Conservation (phyloP, 1,139 yeast genomes). For the Candida neerlandica region DNA sequence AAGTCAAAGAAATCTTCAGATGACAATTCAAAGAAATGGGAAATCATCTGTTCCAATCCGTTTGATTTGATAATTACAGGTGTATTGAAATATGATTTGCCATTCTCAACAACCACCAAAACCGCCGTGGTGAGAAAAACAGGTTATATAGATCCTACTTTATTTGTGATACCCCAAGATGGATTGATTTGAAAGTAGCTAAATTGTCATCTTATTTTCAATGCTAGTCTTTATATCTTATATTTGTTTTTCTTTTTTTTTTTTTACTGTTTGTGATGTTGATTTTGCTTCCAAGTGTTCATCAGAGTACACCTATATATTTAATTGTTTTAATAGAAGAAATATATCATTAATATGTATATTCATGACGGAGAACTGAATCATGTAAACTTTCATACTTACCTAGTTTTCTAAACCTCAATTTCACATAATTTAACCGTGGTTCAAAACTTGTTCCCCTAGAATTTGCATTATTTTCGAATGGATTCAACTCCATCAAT, state of each 20-base stretch:
- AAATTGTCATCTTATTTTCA: not conserved
- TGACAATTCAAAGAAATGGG: conserved; percentile 69
- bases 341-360: conserved; percentile 1
- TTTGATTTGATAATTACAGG: conserved; percentile 88
- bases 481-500: conserved; percentile 52
- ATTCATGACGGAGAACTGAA: not conserved
- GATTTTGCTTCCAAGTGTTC: not conserved
- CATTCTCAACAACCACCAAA: conserved; percentile 57
- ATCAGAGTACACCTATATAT: not conserved
- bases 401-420: conserved; percentile 24
- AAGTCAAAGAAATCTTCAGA: conserved; percentile 19
- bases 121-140: conserved; percentile 67
- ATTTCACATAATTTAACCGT: conserved; percentile 37
- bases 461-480: conserved; percentile 50
- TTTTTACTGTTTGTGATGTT: not conserved
- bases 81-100: conserved; percentile 72
- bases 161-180: conserved; percentile 11
- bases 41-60: conserved; percentile 72
- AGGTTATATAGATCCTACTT: conserved; percentile 57
- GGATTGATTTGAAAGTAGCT: not conserved
- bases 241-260: not conserved
- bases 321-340: conserved; percentile 1
- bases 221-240: not conserved
- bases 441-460: conserved; percentile 67
- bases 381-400: conserved; percentile 26